These are phyloP conservation scores for Termitomyces sp. DNA, from an alignment of 768 basidiomycete species.

Conservation along the genomic window DNA sequence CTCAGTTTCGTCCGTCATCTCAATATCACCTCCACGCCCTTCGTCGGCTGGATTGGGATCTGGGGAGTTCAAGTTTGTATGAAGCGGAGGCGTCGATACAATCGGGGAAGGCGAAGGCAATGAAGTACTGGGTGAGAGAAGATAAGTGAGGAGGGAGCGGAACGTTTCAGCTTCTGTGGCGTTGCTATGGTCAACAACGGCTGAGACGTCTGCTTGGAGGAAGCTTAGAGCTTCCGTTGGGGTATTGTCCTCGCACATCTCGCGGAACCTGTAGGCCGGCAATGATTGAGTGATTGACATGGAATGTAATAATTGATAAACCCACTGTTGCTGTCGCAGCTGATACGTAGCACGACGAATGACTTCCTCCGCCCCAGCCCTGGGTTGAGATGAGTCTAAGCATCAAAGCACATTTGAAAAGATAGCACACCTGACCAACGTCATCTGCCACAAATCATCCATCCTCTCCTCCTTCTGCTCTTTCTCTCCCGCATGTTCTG, in stretches of 20 bases:
- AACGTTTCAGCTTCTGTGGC: constrained; percentile 56
- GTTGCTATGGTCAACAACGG: constrained; percentile 65
- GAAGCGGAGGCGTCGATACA: constrained; percentile 7
- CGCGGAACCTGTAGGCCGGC: constrained; percentile 54
- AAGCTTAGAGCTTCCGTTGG: constrained; percentile 65
- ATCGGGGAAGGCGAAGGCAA: constrained; percentile 11
- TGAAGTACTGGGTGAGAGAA: constrained; percentile 38
- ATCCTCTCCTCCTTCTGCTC: constrained; percentile 40
- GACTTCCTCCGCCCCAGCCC: constrained; percentile 58
- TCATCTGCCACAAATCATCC: constrained; percentile 79
- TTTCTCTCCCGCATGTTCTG: constrained; percentile 21
- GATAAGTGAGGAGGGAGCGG: constrained; percentile 58
- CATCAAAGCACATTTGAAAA: neutral
- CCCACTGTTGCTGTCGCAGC: constrained; percentile 70
- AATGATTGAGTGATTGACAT: neutral
- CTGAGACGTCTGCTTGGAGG: constrained; percentile 62
- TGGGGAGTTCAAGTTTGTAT: neutral
- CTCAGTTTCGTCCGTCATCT: constrained; percentile 16
- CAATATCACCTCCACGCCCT: neutral
- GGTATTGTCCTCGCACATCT: constrained; percentile 64
- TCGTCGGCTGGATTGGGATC: neutral
- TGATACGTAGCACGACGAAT: constrained; percentile 57
- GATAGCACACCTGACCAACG: constrained; percentile 48
- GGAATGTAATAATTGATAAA: constrained; percentile 1
- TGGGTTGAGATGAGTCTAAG: constrained; percentile 18